Evolutionary conservation across 225 moss, liverwort and hornwort species (phyloP).

Genomic region (Polytrichum formosum): DNA sequence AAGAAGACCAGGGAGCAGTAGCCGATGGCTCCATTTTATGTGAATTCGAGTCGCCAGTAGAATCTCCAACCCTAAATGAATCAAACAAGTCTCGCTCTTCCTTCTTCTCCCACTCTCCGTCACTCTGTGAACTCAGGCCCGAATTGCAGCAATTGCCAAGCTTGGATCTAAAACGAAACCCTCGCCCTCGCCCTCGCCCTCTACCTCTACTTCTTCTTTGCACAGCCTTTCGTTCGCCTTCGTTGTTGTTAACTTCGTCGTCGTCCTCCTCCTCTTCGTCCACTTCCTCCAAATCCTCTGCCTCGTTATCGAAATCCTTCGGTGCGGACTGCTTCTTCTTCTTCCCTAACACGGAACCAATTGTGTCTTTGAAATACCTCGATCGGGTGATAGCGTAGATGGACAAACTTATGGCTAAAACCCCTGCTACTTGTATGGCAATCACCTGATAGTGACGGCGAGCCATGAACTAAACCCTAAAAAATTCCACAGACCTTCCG

Average conservation of each 20-base stretch:
- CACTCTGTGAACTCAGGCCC: not conserved
- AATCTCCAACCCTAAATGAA: conserved; percentile 3
- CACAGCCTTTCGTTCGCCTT: not conserved
- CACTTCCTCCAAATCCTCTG: conserved; percentile 40
- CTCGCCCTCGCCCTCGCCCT: conserved; percentile 1
- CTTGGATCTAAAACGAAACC: conserved; percentile 2
- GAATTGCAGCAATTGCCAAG: conserved; percentile 3
- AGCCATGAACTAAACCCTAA: conserved; percentile 10
- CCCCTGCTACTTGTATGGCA: not conserved
- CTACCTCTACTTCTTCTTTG: not conserved
- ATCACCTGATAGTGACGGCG: not conserved
- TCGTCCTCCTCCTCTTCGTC: conserved; percentile 29
- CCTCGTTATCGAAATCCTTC: conserved; percentile 16
- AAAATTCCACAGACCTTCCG: too few species aligned
- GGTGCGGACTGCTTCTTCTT: conserved; percentile 7
- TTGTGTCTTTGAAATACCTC: conserved; percentile 4
- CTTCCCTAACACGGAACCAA: conserved; percentile 9
- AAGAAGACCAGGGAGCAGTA: not conserved
- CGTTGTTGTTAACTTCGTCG: conserved; percentile 1
- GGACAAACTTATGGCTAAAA: conserved; percentile 2
- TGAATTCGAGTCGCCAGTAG: not conserved
- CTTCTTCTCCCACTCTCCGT: conserved; percentile 3
- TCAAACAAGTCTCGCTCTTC: conserved; percentile 1
- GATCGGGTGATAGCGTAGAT: conserved; percentile 10
- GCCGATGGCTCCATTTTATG: not conserved